Evolutionary conservation across 164 flowering plant genomes (phyloP).

Genomic region (Berberis vulgaris): DNA sequence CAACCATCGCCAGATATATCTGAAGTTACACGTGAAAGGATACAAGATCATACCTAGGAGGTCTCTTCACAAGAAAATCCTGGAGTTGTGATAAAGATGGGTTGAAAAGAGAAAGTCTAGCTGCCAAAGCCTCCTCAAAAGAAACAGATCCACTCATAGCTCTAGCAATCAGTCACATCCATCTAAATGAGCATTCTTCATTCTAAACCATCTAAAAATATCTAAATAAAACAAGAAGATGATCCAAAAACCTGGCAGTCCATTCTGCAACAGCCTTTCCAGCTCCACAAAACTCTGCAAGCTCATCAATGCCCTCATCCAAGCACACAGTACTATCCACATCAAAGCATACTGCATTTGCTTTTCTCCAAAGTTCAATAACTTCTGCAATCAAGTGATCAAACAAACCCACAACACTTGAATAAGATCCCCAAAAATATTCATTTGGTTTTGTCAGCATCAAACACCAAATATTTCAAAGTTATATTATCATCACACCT

Average conservation of each 20-base stretch:
- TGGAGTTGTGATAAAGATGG: constrained; percentile 75
- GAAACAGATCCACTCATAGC: constrained; percentile 98
- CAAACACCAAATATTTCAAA: background rate
- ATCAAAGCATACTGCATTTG: constrained; percentile 90
- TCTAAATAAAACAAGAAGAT: background rate
- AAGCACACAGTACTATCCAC: constrained; percentile 97
- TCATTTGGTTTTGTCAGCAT: background rate
- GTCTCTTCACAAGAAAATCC: constrained; percentile 74
- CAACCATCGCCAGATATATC: too few species aligned
- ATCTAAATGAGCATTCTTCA: background rate
- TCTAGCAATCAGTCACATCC: constrained; percentile 28
- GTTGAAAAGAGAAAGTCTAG: constrained; percentile 75
- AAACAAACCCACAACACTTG: background rate
- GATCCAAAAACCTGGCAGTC: constrained; percentile 70
- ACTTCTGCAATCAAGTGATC: background rate
- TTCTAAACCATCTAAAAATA: background rate
- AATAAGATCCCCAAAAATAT: background rate
- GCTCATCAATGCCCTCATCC: constrained; percentile 98
- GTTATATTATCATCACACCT: background rate
- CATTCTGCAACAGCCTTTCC: constrained; percentile 98
- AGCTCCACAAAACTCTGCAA: constrained; percentile 98
- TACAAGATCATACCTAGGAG: constrained; percentile 54
- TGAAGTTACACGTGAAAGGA: background rate
- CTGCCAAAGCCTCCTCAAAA: constrained; percentile 92
- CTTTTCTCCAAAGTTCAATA: constrained; percentile 1